A percentile compares a stretch with the other conserved stretches of the same genome.
Conservation (phyloP, 1,284 basidiomycete species). For the Moesziomyces sp. region DNA sequence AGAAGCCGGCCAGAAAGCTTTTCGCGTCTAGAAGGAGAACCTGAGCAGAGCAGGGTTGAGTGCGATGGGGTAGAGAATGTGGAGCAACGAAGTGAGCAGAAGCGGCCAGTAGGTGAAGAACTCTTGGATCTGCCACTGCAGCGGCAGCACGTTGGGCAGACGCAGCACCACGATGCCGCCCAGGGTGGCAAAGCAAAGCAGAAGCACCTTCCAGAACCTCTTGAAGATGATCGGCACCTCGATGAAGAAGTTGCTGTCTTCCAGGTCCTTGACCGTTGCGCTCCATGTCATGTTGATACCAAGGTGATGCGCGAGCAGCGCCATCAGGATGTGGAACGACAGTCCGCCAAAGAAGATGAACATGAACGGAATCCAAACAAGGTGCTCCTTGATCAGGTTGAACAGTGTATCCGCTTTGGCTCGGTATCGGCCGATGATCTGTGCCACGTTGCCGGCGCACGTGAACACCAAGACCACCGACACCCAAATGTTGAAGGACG, state of each 20-base stretch:
- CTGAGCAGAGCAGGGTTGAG: slow-evolving; percentile 52
- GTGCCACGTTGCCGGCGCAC: slow-evolving; percentile 77
- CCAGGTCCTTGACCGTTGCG: slow-evolving; percentile 53
- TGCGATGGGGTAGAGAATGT: slow-evolving; percentile 52
- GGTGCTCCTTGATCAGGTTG: slow-evolving; percentile 74
- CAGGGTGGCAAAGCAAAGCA: slow-evolving; percentile 74
- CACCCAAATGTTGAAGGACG: slow-evolving; percentile 77
- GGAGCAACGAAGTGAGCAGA: slow-evolving; percentile 7
- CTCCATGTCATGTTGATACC: slow-evolving; percentile 85
- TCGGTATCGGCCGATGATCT: slow-evolving; percentile 79
- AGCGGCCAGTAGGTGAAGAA: slow-evolving; percentile 43
- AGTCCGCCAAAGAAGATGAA: slow-evolving; percentile 41
- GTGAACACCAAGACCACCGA: slow-evolving; percentile 82
- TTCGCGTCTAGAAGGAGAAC: slow-evolving; percentile 45
- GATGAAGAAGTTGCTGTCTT: slow-evolving; percentile 78
- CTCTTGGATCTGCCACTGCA: slow-evolving; percentile 72
- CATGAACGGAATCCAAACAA: slow-evolving; percentile 79
- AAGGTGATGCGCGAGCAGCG: slow-evolving; percentile 82
- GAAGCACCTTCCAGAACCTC: slow-evolving; percentile 69
- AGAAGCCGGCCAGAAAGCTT: neutral
- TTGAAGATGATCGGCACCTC: slow-evolving; percentile 80
- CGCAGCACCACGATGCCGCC: slow-evolving; percentile 53
- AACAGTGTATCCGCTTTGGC: slow-evolving; percentile 75
- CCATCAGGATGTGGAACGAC: slow-evolving; percentile 72
- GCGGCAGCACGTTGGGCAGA: slow-evolving; percentile 71